Percentiles rank a stretch among this genome's conserved stretches.
phyloP scores from a whole-genome alignment of 495 filamentous ascomycete species.

The Talaromyces adpressus region DNA sequence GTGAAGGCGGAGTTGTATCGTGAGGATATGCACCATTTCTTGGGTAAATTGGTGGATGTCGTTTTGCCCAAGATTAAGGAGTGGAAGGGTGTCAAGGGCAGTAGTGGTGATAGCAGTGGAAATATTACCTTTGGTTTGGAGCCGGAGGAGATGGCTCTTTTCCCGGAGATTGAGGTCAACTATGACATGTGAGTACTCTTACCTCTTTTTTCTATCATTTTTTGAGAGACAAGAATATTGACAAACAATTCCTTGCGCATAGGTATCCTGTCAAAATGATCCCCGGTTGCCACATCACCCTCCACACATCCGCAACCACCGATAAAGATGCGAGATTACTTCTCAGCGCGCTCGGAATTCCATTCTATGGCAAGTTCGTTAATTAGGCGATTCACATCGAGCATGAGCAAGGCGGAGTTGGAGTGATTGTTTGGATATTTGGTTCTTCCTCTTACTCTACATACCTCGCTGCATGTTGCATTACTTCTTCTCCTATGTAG shows the following conservation, averaged over 20 bases:
- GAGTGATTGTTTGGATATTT: too few species aligned
- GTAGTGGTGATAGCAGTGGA: constrained; percentile 73
- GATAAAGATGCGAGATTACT: constrained; percentile 88
- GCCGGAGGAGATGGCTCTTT: constrained; percentile 64
- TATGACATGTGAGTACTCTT: constrained; percentile 73
- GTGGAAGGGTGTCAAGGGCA: constrained; percentile 74
- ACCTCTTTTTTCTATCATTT: background rate
- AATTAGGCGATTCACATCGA: constrained; percentile 25
- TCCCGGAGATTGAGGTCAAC: constrained; percentile 90
- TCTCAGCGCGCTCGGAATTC: constrained; percentile 68
- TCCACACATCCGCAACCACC: constrained; percentile 83
- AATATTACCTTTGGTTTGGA: constrained; percentile 78
- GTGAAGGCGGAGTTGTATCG: constrained; percentile 66
- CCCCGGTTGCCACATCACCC: constrained; percentile 75
- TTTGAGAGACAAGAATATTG: constrained; percentile 6
- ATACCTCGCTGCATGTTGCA: background rate
- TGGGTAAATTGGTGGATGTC: constrained; percentile 76
- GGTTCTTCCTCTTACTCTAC: background rate
- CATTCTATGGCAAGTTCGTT: constrained; percentile 70
- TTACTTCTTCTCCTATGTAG: constrained; percentile 5
- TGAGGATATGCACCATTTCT: constrained; percentile 79
- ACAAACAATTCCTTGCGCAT: constrained; percentile 6
- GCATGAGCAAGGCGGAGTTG: background rate
- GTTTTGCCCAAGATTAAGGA: constrained; percentile 95
- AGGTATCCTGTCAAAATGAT: constrained; percentile 90